phyloP scores from a whole-genome alignment of 2,329 filamentous ascomycete species.

The Huntiella decipiens region DNA sequence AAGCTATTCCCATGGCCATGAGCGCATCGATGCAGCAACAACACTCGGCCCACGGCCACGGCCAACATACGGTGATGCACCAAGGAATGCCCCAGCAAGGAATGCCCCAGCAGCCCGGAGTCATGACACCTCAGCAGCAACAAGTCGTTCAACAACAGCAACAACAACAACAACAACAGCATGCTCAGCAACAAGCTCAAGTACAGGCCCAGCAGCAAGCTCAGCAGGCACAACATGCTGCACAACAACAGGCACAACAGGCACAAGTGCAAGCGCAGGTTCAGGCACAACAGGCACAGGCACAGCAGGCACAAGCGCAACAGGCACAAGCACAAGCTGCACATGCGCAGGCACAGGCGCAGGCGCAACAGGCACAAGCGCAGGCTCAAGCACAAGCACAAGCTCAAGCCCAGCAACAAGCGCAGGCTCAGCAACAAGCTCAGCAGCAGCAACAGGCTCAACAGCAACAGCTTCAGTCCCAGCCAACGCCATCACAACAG shows the following conservation, averaged over 20 bases:
- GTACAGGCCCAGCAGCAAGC: constrained; percentile 1
- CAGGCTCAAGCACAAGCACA: constrained; percentile 16
- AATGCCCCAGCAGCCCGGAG: constrained; percentile 1
- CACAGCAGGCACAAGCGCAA: constrained; percentile 1
- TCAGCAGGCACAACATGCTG: constrained; percentile 13
- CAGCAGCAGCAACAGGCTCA: background rate
- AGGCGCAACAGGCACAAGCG: constrained; percentile 15
- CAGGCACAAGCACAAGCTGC: constrained; percentile 11
- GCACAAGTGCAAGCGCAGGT: constrained; percentile 19
- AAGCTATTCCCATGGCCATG: constrained; percentile 15
- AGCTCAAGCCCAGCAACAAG: constrained; percentile 14
- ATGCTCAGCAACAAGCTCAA: constrained; percentile 1
- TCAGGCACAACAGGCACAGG: constrained; percentile 16
- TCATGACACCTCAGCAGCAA: constrained; percentile 6
- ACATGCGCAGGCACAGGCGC: constrained; percentile 19
- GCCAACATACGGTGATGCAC: constrained; percentile 17
- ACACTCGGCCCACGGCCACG: constrained; percentile 12
- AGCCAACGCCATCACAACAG: constrained; percentile 16
- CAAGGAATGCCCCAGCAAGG: constrained; percentile 20
- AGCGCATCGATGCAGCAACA: constrained; percentile 13
- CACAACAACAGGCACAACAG: constrained; percentile 20
- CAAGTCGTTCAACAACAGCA: constrained; percentile 19
- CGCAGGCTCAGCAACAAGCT: background rate
- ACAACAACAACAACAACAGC: constrained; percentile 17
- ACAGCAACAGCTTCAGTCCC: constrained; percentile 15